Percentiles rank a stretch among this genome's conserved stretches.
Conservation (phyloP, 306 rosid genomes). For the Acacia acuminata region DNA sequence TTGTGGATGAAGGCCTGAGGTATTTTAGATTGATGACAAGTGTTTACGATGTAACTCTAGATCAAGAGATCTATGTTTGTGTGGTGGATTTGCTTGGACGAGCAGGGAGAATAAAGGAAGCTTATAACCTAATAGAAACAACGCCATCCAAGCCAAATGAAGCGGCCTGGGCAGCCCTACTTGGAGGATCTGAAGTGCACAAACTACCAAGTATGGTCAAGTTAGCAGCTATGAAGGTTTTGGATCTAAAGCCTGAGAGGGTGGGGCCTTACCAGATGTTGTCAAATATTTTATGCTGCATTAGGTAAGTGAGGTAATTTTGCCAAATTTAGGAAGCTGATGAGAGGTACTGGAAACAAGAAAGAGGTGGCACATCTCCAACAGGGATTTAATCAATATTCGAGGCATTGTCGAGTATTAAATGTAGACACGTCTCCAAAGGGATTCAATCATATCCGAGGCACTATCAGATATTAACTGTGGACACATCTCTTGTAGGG, state of each 20-base stretch:
- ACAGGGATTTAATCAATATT: no score
- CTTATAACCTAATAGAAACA: neutral
- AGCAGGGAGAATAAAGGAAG: neutral
- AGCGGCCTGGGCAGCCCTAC: neutral
- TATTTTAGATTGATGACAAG: neutral
- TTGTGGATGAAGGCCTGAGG: neutral
- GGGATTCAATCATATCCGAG: no score
- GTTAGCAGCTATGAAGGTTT: neutral
- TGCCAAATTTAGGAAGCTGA: neutral
- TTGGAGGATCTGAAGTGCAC: neutral
- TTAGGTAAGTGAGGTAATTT: neutral
- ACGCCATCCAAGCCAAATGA: neutral
- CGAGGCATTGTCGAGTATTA: no score
- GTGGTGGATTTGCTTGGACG: neutral
- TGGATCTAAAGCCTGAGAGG: neutral
- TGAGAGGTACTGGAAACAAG: neutral
- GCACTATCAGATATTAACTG: accelerated
- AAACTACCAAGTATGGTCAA: neutral
- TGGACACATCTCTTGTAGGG: no score
- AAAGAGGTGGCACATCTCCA: neutral
- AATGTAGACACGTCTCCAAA: no score
- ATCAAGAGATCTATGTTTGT: neutral
- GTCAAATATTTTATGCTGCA: neutral
- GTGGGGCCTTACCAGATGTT: neutral
- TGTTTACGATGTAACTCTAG: neutral